A percentile compares a stretch with the other conserved stretches of the same genome.
Conservation (phyloP, 2,329 filamentous ascomycete genomes). For the Epichloe brachyelytri region DNA sequence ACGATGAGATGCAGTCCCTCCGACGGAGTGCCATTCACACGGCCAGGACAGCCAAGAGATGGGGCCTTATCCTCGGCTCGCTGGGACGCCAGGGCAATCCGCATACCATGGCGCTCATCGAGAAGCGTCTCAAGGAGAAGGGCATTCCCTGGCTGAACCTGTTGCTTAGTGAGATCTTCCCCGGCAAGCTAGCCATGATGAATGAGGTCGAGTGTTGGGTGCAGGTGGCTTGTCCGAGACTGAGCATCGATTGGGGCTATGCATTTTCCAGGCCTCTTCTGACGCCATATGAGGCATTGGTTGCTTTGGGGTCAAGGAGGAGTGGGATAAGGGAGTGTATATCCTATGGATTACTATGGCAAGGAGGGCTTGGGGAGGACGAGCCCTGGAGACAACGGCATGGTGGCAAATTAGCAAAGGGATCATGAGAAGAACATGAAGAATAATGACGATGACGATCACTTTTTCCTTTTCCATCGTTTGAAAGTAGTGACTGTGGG, state of each 20-base stretch:
- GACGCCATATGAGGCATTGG: constrained; percentile 88
- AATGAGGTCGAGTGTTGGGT: constrained; percentile 94
- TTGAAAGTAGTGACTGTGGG: neutral
- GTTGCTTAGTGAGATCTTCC: constrained; percentile 88
- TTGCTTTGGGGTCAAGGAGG: constrained; percentile 69
- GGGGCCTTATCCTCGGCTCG: constrained; percentile 89
- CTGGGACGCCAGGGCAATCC: constrained; percentile 92
- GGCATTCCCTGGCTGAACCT: constrained; percentile 77
- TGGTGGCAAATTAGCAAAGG: neutral
- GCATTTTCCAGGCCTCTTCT: constrained; percentile 80
- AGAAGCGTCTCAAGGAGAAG: constrained; percentile 55
- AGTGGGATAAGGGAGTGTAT: constrained; percentile 53
- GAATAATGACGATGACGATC: neutral
- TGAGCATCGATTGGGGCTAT: constrained; percentile 99
- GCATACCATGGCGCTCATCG: constrained; percentile 78
- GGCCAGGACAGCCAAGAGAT: constrained; percentile 69
- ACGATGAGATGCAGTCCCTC: constrained; percentile 77
- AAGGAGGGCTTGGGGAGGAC: constrained; percentile 82
- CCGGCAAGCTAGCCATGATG: constrained; percentile 90
- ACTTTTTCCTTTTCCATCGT: neutral
- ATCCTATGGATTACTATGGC: constrained; percentile 98
- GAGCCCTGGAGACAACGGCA: constrained; percentile 27
- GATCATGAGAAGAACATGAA: neutral
- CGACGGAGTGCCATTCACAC: constrained; percentile 63
- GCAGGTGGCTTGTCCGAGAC: constrained; percentile 87